Conservation (phyloP, 2,329 filamentous ascomycete species). For the Beauveria varroae region DNA sequence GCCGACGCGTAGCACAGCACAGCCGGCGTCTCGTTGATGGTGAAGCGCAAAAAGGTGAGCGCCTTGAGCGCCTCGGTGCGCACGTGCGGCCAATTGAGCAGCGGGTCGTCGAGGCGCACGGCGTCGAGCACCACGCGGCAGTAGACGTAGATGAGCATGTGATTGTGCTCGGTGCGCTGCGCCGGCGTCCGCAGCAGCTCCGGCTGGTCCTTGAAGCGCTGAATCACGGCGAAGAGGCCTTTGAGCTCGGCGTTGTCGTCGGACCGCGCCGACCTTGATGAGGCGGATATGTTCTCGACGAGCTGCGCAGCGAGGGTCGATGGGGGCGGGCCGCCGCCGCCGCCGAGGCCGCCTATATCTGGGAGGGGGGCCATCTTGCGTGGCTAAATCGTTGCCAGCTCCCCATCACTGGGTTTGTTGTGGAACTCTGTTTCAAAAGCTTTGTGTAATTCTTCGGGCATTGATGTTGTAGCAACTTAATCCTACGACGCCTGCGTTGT, state of each 20-base stretch:
- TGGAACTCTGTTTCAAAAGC: background rate
- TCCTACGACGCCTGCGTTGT: background rate
- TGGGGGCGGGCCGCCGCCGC: conserved; percentile 42
- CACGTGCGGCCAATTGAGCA: conserved; percentile 49
- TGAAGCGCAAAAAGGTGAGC: conserved; percentile 67
- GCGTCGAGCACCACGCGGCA: conserved; percentile 69
- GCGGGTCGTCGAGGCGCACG: conserved; percentile 60
- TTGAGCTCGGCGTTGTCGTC: conserved; percentile 69
- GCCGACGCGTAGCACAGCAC: conserved; percentile 48
- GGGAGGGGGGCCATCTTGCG: conserved; percentile 5
- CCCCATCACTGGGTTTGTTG: background rate
- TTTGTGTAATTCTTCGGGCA: background rate
- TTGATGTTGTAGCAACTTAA: background rate
- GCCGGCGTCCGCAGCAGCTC: conserved; percentile 51
- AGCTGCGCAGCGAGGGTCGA: conserved; percentile 86
- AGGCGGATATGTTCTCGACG: conserved; percentile 64
- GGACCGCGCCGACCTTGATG: conserved; percentile 52
- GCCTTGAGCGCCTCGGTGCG: conserved; percentile 60
- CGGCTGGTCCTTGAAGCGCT: conserved; percentile 44
- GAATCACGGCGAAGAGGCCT: conserved; percentile 54
- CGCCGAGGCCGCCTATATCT: background rate
- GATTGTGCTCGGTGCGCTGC: conserved; percentile 68
- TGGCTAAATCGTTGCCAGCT: background rate
- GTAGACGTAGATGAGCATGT: conserved; percentile 79
- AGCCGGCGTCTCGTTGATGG: conserved; percentile 65